Evolutionary conservation across 2,329 filamentous ascomycete species (phyloP), one percentile per base, ranked within the genome.

Genomic region (Neonectria sp.): DNA sequence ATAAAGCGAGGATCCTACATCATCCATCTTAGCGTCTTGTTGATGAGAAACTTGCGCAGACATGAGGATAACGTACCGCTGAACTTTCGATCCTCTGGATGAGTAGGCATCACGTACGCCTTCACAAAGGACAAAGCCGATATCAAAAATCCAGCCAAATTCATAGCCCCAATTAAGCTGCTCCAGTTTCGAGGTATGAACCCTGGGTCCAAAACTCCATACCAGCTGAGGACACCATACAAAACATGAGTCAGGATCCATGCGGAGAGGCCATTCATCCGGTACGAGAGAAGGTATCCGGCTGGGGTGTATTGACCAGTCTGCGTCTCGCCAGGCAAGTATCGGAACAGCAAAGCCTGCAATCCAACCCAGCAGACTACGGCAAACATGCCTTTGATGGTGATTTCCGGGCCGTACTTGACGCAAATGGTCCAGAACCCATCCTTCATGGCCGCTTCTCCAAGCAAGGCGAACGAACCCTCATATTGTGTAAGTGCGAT

Each of bases 131-230:
- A 78, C 55, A 76, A 52, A 9, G 59, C 60, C 8, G 75, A 74
- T 4, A 77, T 67, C 6, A 71, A 25, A 77, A 78, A 27, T 29
- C 78, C 65, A 75, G 73, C 55, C 75, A 82, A 61, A 63, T 85
- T 85, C 63, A 80, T 79, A 3, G 76, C 75, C 6, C 80, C 71
- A 33, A 85, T 73, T 46, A 84, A 70, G 2, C 80, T 78, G 29
- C 78, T 75, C 83, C 83, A 85, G 68, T 84, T 79, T 29, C 77
- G 78, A 6, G 83, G 81, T 11, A 85, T 76, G 61, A 82, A 79
- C 1, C 80, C 80, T 4, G 80, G 77, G 65, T 84, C 79, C 13
- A 84, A 40, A 4, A 79, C 25, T 0, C 79, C 81, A 24, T 70
- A 59, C 27, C 71, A 71, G 33, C 75, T 75, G 3, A 77, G 67